Percentiles rank a stretch among this genome's conserved stretches.
These are phyloP conservation scores for Termitomyces sp. DNA, from an alignment of 768 basidiomycete species.

Conservation along the genomic window DNA sequence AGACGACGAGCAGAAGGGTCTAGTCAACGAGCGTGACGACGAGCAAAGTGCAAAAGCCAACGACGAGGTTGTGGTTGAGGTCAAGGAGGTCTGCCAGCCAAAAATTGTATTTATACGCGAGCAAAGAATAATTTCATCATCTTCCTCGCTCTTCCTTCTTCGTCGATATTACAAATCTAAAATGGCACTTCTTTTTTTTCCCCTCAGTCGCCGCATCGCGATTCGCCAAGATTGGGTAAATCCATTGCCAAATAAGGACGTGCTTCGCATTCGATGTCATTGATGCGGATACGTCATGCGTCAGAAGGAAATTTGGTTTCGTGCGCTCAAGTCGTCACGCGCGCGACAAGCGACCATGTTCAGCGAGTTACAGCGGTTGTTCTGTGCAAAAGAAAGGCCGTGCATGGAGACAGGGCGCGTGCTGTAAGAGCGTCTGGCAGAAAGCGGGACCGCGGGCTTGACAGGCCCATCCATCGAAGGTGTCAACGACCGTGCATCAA, in stretches of 20 bases:
- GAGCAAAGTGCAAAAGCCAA: not conserved
- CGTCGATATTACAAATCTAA: slow-evolving; percentile 14
- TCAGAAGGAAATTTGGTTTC: not conserved
- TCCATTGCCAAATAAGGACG: not conserved
- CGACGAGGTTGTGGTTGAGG: slow-evolving; percentile 30
- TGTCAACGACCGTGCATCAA: slow-evolving; percentile 9
- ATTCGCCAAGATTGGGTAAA: not conserved
- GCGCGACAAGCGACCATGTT: not conserved
- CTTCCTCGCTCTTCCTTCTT: slow-evolving; percentile 2
- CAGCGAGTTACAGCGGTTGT: not conserved
- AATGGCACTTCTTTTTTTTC: not conserved
- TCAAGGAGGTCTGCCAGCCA: slow-evolving; percentile 29
- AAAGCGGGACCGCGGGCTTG: not conserved
- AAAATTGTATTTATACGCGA: slow-evolving; percentile 24
- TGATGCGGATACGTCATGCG: not conserved
- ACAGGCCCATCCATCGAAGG: not conserved
- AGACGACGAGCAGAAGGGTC: not conserved
- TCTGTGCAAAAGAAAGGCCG: not conserved
- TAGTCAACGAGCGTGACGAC: not conserved
- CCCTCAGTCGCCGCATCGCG: not conserved
- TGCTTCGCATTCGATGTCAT: not conserved
- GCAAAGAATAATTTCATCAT: not conserved
- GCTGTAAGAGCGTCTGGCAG: not conserved
- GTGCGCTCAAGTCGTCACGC: not conserved
- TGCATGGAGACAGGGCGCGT: not conserved